Evolutionary conservation across 257 asterid species (phyloP).

Genomic region (Solanum sejunctum): DNA sequence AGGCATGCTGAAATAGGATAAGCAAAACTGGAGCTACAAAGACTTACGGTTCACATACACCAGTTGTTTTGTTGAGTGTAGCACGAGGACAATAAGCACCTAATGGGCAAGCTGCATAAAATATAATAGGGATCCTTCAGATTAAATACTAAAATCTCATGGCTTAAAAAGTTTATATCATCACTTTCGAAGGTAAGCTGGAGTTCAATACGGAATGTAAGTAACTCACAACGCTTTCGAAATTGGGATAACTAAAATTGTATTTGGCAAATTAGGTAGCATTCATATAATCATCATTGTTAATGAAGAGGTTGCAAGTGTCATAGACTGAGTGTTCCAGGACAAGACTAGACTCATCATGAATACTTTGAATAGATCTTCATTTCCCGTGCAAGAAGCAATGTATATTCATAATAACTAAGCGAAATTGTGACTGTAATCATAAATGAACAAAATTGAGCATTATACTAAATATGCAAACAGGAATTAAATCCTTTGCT

Average conservation of each 20-base stretch:
- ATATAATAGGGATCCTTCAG: slow-evolving; percentile 6
- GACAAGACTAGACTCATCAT: not conserved
- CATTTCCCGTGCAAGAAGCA: not conserved
- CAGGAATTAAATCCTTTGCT: not conserved
- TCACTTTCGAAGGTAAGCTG: not conserved
- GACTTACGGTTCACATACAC: slow-evolving; percentile 93
- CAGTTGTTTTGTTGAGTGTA: slow-evolving; percentile 43
- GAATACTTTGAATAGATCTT: not conserved
- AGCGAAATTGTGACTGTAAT: not conserved
- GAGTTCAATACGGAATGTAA: not conserved
- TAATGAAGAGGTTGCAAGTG: not conserved
- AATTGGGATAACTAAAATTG: not conserved
- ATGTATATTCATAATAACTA: not conserved
- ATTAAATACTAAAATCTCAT: not conserved
- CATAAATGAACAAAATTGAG: not conserved
- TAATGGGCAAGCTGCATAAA: slow-evolving; percentile 77
- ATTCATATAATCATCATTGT: not conserved
- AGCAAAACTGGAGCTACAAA: slow-evolving; percentile 10
- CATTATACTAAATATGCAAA: not conserved
- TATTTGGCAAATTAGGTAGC: not conserved
- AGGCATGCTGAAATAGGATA: not conserved
- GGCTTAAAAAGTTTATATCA: not conserved
- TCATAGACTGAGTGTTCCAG: not conserved
- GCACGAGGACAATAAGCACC: slow-evolving; percentile 88
- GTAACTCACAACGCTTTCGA: not conserved